phyloP scores from a whole-genome alignment of 2,329 filamentous ascomycete genomes.

The Talaromyces amestolkiae region DNA sequence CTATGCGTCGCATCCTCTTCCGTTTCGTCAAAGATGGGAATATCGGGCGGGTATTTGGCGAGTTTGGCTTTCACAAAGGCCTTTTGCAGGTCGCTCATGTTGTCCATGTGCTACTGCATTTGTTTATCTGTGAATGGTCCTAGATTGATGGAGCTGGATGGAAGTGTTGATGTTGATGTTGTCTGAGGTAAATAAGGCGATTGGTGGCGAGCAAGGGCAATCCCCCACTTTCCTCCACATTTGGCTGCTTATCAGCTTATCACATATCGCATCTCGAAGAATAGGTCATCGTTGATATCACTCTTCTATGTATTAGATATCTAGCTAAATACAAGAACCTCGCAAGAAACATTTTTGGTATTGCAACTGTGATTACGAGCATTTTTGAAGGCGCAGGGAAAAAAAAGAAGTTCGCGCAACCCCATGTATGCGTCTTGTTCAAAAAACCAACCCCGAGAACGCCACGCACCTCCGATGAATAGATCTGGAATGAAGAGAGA shows the following conservation, averaged over 20 bases:
- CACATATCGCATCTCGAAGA: background rate
- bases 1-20: conserved; percentile 31
- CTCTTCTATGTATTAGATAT: background rate
- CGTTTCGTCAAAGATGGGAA: conserved; percentile 44
- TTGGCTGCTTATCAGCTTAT: background rate
- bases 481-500: background rate
- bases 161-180: background rate
- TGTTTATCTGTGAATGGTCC: background rate
- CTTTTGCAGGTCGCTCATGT: conserved; percentile 79
- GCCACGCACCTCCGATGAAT: background rate
- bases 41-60: conserved; percentile 58
- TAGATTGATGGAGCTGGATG: background rate
- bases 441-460: conserved; percentile 1
- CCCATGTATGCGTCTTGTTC: background rate
- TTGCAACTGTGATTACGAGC: background rate
- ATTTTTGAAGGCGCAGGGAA: background rate
- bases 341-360: background rate
- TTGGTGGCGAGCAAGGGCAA: conserved; percentile 4
- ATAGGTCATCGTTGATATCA: background rate
- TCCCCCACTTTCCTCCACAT: conserved; percentile 5
- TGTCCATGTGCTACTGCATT: conserved; percentile 12
- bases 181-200: background rate
- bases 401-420: background rate
- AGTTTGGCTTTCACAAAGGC: conserved; percentile 76
- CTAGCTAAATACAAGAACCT: background rate